Base-by-base conservation (phyloP, 805 yeast genomes). In the Saccharomyces paradoxus region DNA sequence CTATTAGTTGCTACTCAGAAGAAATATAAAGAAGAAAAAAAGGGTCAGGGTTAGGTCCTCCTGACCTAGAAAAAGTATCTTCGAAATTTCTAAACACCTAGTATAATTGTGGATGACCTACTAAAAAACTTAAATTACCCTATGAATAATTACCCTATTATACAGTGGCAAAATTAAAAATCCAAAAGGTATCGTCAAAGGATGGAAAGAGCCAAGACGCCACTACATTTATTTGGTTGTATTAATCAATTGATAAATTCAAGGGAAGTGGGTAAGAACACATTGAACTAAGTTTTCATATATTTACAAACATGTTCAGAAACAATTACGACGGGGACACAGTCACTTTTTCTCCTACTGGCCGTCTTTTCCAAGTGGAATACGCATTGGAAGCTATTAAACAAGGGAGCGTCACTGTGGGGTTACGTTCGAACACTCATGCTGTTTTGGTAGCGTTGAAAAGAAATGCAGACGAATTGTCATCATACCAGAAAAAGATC, bases 281-380 rank as follows among this genome's bases (percentile, higher is more conserved):
- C 22, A 37, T 37, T 37, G 22, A 37, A 17, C 41, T 8, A 37
- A 17, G 22, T 10, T 24, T 37, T 17, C 22, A 37, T 37, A 37
- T 17, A 17, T 17, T 8, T 9, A 17, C 22, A 24, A 53, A 29
- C 31, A 70, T 70, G 99, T 94, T 94, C 71, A 89, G 99, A 80
- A 94, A 94, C 75, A 94, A 95, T 66, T 94, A 94, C 80, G 99
- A 94, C 72, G 95, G 96, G 79, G 99, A 94, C 72, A 86, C 98
- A 49, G 96, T 94, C 56, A 94, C 99, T 13, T 94, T 89, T 75
- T 92, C 98, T 32, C 99, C 99, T 21, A 98, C 96, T 66, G 99
- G 99, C 30, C 86, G 99, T 66, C 77, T 94, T 57, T 94, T 94
- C 77, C 99, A 94, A 74, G 99, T 94, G 31, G 99, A 94, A 72